Percentiles rank a stretch among this genome's conserved stretches.
These are phyloP conservation scores for Urtica urens DNA, from an alignment of 306 rosid genomes.

Conservation along the genomic window DNA sequence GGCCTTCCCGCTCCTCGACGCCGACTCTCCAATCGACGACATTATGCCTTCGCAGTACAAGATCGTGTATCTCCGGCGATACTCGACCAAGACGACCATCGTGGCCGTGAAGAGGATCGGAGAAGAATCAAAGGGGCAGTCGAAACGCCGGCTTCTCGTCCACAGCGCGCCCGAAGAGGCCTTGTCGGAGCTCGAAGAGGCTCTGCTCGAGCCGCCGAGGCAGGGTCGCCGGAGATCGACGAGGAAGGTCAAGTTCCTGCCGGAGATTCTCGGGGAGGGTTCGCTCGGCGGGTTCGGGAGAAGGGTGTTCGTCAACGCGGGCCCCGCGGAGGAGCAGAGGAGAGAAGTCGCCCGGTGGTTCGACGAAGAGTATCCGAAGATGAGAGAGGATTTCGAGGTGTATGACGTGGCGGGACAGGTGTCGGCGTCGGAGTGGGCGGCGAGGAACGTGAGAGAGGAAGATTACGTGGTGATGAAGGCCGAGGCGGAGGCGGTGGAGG, in stretches of 20 bases:
- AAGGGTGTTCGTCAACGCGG: conserved; percentile 34
- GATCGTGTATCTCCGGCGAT: conserved; percentile 32
- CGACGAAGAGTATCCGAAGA: conserved; percentile 37
- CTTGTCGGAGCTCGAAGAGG: conserved; percentile 36
- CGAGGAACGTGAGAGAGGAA: conserved; percentile 32
- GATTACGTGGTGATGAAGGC: conserved; percentile 68
- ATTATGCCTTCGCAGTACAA: conserved; percentile 26
- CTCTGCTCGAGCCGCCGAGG: conserved; percentile 43
- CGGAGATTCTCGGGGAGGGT: conserved; percentile 39
- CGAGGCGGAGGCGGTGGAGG: conserved; percentile 45
- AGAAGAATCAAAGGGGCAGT: no score
- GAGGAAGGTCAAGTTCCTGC: conserved; percentile 45
- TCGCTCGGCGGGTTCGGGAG: conserved; percentile 32
- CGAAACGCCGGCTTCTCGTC: conserved; percentile 31
- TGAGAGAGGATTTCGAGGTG: conserved; percentile 35
- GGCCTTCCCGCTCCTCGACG: conserved; percentile 33
- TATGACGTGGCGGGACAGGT: conserved; percentile 15
- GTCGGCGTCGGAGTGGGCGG: conserved; percentile 37
- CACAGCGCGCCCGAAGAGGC: conserved; percentile 11
- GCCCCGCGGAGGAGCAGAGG: conserved; percentile 32
- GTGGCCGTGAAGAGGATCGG: not conserved
- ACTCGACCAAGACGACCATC: conserved; percentile 10
- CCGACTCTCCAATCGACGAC: conserved; percentile 20
- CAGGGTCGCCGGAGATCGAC: not conserved
- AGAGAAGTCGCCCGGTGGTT: conserved; percentile 33